Evolutionary conservation across 768 basidiomycete genomes (phyloP), one percentile per base, ranked within the genome.

Genomic region (Ramaria rubella): DNA sequence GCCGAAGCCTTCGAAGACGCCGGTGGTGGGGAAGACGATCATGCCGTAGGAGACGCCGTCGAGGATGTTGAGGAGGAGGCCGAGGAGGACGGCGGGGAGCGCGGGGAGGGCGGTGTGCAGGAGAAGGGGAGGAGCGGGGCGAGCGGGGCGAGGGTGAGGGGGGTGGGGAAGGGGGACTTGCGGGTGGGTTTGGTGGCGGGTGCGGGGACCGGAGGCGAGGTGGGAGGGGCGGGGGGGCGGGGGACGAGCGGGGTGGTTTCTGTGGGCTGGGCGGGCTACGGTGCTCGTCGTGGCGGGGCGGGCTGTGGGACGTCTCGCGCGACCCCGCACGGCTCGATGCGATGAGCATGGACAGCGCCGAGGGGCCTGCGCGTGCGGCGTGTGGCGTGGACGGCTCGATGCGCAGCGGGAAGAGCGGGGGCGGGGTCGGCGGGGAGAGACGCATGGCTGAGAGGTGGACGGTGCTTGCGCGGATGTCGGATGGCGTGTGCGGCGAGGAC

Each of bases 31-130:
- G 67, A 97, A 99, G 55, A 93, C 85, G 68, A 92, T 93, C 91
- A 97, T 92, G 5, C 95, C 95, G 70, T 98, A 97, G 43, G 89
- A 91, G 52, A 99, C 84, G 9, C 94, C 96, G 66, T 99, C 95
- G 31, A 99, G 75, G 43, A 97, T 80, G 64, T 97, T 98, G 57
- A 98, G 73, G 34, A 97, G 69, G 61, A 82, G 79, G 6, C 94
- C 95, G 23, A 96, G 75, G 15, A 93, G 66, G 3, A 94, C 91
- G 0, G 92, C 88, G 1, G 94, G 94, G n/a, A 94, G 62, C 0
- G 83, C 76, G 49, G 14, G 44, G 30, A 59, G 3, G 21, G 43
- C 27, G 19, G 33, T 34, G 5, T 21, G 26, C n/a, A 14, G 23
- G 33, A n/a, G 42, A 19, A 38, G 42, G 36, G 29, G 52, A 59